Evolutionary conservation across 2,329 filamentous ascomycete genomes (phyloP).

Genomic region (Phialophora macrospora): DNA sequence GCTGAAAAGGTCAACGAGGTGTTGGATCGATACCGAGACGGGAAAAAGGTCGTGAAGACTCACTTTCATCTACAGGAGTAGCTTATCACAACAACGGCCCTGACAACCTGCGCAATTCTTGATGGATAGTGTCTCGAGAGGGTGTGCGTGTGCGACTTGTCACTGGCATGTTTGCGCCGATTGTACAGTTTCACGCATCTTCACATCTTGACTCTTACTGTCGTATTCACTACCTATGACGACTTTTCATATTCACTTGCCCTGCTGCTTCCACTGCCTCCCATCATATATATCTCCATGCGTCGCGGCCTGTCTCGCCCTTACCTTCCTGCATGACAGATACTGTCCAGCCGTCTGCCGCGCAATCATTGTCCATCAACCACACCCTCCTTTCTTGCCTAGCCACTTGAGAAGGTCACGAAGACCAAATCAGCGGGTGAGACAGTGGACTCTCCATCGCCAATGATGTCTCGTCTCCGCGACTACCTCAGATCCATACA

Average conservation of each 20-base stretch:
- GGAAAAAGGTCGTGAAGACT: conserved; percentile 43
- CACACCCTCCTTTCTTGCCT: neutral
- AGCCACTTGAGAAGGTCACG: no score
- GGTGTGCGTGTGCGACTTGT: neutral
- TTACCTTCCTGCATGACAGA: neutral
- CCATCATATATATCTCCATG: neutral
- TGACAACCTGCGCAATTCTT: neutral
- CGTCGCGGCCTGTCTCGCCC: neutral
- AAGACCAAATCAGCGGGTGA: neutral
- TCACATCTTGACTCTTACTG: neutral
- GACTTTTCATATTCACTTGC: neutral
- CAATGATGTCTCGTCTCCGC: neutral
- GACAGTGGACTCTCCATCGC: neutral
- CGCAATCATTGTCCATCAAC: neutral
- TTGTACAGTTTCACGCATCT: neutral
- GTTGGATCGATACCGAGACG: conserved; percentile 48
- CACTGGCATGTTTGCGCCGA: neutral
- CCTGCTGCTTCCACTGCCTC: neutral
- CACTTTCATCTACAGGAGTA: conserved; percentile 29
- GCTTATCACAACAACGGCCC: neutral
- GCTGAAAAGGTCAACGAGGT: conserved; percentile 46
- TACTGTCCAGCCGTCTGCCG: no score
- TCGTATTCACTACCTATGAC: neutral
- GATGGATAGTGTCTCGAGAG: neutral
- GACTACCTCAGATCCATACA: neutral